A percentile compares a stretch with the other conserved stretches of the same genome.
These are phyloP conservation scores for Wickerhamiella shivajii DNA, from an alignment of 805 yeast species.

Conservation along the genomic window DNA sequence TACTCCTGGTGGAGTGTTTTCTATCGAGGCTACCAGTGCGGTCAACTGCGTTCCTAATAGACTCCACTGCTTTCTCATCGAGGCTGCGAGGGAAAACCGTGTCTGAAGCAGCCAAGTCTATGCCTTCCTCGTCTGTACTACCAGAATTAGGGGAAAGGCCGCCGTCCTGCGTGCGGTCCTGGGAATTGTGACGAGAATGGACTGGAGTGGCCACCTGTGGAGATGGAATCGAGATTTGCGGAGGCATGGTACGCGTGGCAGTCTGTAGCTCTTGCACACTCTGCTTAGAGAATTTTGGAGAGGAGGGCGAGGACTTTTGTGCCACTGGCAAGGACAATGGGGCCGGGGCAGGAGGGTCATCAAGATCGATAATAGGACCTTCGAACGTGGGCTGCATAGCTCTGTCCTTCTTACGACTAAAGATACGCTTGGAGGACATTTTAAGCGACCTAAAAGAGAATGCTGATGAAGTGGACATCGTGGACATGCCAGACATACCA, in stretches of 20 bases:
- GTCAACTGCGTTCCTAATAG: conserved; percentile 23
- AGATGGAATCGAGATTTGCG: not conserved
- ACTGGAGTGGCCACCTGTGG: no score
- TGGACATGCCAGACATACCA: conserved; percentile 16
- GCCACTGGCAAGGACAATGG: no score
- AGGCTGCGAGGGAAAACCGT: conserved; percentile 25
- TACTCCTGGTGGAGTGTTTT: conserved; percentile 18
- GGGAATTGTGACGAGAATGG: no score
- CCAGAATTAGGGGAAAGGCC: not conserved
- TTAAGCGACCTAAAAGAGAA: conserved; percentile 19
- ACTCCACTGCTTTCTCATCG: conserved; percentile 22
- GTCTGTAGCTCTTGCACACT: not conserved
- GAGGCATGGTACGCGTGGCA: not conserved
- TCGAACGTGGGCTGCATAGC: no score
- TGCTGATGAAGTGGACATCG: conserved; percentile 18
- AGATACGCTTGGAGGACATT: conserved; percentile 7
- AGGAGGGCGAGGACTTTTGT: not conserved
- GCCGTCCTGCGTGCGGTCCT: not conserved
- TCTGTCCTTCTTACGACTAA: conserved; percentile 4
- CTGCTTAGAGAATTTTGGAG: not conserved
- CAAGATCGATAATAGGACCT: no score
- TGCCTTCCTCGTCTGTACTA: conserved; percentile 8
- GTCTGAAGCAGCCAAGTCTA: conserved; percentile 19
- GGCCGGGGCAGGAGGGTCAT: no score
- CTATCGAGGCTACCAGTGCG: conserved; percentile 25